Conservation (phyloP, 2,329 filamentous ascomycete species). For the Fusarium sp. region DNA sequence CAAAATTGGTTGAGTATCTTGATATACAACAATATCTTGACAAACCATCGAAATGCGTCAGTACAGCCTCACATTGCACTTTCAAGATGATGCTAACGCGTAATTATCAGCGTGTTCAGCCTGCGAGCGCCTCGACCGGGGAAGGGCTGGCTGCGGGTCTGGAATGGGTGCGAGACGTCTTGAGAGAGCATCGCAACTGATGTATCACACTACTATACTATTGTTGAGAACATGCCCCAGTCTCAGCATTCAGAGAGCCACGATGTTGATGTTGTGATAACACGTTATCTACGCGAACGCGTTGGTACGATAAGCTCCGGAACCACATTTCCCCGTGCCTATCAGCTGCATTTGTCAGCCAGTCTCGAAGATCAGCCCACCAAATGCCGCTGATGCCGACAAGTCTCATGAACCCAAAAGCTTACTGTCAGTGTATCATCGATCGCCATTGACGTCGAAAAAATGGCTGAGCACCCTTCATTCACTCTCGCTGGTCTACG, state of each 20-base stretch:
- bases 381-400: not conserved
- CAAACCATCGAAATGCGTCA: not conserved
- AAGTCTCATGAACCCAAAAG: not conserved
- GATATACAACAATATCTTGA: not conserved
- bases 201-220: rapidly evolving
- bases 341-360: not conserved
- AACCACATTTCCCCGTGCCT: not conserved
- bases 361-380: not conserved
- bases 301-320: not conserved
- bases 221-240: rapidly evolving
- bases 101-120: not conserved
- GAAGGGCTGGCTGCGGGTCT: not conserved
- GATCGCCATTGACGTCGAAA: not conserved
- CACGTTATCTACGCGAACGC: not conserved
- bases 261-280: not conserved
- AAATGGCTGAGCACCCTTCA: conserved; percentile 55
- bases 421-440: not conserved
- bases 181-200: not conserved
- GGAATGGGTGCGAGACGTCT: not conserved
- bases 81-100: not conserved
- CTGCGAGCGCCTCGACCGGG: not conserved
- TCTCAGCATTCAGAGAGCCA: no score
- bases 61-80: not conserved
- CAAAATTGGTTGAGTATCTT: not conserved
- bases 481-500: conserved; percentile 53